Evolutionary conservation across 305 asterid genomes (phyloP), one percentile per base, ranked within the genome.

Genomic region (Solanum aculeatissimum): DNA sequence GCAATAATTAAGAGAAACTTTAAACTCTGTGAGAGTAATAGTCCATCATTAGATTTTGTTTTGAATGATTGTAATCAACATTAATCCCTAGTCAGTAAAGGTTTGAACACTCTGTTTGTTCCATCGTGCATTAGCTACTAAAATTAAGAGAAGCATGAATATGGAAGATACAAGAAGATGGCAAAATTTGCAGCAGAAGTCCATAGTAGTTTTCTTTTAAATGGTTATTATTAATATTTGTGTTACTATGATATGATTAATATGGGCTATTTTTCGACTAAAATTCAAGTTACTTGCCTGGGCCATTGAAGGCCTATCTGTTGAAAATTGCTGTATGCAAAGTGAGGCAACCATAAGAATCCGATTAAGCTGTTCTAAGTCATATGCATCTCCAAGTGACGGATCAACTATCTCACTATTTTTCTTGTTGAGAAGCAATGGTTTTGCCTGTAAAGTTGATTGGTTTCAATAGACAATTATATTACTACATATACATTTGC

Each of bases 271-370:
- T 69, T 23, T 23, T 51, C 12, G 4, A 49, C 65, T 51, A 49
- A 77, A 51, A 51, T 0, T 51, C 49, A 82, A 82, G 65, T 29
- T 60, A 81, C 89, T 55, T 89, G 92, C 99, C 96, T 95, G 95
- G 90, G 92, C 92, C 98, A 97, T 97, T 53, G 84, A 84, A 87
- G 98, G 99, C 82, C 99, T 93, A 45, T 94, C 98, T 9, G 93
- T 51, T 51, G 98, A 84, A 62, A 83, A 63, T 27, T 90, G 97
- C 71, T 94, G 94, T 87, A 95, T 91, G 88, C 99, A 97, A 77
- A 92, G 74, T 62, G 98, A 91, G 83, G 96, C 94, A 83, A 95
- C 96, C 91, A 86, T 86, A 58, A 91, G 90, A 93, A 94, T 82
- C 11, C 89, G 92, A 87, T 81, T 92, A 88, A 93, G 71, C 88